Conservation (phyloP, 352 stramenopile species). For the Phytophthora lateralis region DNA sequence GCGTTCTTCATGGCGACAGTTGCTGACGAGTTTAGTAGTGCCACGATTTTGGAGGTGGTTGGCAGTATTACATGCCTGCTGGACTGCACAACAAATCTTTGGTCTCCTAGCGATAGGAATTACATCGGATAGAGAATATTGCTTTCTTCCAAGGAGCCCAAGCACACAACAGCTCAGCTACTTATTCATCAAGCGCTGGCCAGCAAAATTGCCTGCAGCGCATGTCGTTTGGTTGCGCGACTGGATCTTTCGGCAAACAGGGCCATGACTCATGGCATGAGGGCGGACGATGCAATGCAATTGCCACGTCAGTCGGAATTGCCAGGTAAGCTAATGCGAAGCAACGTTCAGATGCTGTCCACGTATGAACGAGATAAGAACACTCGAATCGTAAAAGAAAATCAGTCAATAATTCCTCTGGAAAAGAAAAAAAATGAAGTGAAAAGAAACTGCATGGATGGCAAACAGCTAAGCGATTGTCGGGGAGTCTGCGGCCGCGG, state of each 20-base stretch:
- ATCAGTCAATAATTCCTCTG: constrained; percentile 17
- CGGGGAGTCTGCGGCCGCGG: constrained; percentile 10
- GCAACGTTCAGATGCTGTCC: background rate
- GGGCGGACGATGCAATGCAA: too few species aligned
- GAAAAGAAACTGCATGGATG: constrained; percentile 32
- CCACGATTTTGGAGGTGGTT: too few species aligned
- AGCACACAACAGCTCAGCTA: too few species aligned
- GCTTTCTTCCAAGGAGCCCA: too few species aligned
- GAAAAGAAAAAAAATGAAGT: constrained; percentile 10
- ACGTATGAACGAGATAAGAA: constrained; percentile 1
- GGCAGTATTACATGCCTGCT: too few species aligned
- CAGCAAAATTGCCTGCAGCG: background rate
- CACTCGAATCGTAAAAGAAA: constrained; percentile 6
- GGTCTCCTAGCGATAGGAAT: too few species aligned
- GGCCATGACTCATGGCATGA: too few species aligned
- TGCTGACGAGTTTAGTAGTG: too few species aligned
- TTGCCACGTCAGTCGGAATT: background rate
- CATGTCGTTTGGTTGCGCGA: background rate
- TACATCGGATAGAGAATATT: too few species aligned
- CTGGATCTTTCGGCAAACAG: background rate
- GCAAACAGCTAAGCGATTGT: constrained; percentile 35
- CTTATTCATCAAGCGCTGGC: too few species aligned
- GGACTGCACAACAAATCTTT: too few species aligned
- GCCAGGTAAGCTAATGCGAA: background rate
- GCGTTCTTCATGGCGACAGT: too few species aligned